Evolutionary conservation across 2,329 filamentous ascomycete species (phyloP).

Genomic region (Chaetomium globosum): DNA sequence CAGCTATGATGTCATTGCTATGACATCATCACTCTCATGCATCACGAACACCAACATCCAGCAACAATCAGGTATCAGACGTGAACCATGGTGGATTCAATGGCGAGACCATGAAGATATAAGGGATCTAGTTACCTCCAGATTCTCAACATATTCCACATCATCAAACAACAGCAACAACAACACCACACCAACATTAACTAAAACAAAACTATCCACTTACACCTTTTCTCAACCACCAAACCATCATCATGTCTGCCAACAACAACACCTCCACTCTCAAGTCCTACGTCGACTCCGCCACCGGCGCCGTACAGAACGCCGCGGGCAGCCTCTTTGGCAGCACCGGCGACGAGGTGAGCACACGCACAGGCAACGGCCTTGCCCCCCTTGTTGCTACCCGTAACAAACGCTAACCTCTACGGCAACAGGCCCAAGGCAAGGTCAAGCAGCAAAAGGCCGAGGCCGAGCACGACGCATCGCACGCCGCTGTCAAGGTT

Average conservation of each 20-base stretch:
- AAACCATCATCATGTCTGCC: constrained; percentile 44
- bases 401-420: neutral
- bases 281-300: constrained; percentile 74
- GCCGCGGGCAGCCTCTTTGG: constrained; percentile 74
- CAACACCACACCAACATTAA: constrained; percentile 13
- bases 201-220: constrained; percentile 6
- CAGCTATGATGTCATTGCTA: constrained; percentile 31
- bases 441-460: constrained; percentile 67
- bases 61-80: neutral
- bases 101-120: neutral
- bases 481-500: constrained; percentile 73
- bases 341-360: constrained; percentile 62
- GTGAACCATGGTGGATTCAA: neutral
- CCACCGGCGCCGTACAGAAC: constrained; percentile 72
- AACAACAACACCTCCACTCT: constrained; percentile 68
- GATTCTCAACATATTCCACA: neutral
- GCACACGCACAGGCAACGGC: constrained; percentile 30
- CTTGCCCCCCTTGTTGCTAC: no score
- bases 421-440: constrained; percentile 53
- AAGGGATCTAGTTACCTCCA: neutral
- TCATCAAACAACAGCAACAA: constrained; percentile 2
- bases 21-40: constrained; percentile 30
- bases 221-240: constrained; percentile 13
- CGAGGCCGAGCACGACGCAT: constrained; percentile 69
- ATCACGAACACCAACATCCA: constrained; percentile 12